Conservation (phyloP, 148 eudicot species). For the Fagopyrum esculentum region DNA sequence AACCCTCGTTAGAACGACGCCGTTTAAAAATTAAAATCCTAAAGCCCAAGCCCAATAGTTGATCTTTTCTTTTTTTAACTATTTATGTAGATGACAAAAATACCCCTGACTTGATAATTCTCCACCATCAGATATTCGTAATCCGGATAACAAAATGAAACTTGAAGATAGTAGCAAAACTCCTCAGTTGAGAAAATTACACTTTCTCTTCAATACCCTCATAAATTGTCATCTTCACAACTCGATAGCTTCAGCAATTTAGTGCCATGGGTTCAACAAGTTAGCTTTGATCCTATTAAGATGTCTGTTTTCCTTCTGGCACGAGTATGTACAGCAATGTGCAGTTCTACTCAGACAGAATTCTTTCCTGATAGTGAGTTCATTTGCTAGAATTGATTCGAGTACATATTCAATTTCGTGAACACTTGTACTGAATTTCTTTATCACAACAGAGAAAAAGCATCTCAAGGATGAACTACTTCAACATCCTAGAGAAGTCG, state of each 20-base stretch:
- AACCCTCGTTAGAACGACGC: neutral
- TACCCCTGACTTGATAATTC: neutral
- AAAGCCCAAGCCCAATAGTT: too few species aligned
- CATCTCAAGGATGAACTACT: constrained; percentile 19
- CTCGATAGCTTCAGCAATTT: neutral
- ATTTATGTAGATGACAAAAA: neutral
- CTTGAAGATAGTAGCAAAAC: neutral
- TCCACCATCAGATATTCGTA: neutral
- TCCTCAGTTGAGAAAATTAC: neutral
- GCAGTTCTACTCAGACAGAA: constrained; percentile 4
- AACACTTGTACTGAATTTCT: constrained; percentile 8
- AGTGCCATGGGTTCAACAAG: neutral
- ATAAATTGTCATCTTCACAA: neutral
- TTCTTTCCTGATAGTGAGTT: neutral
- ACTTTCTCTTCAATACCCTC: neutral
- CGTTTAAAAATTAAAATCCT: neutral
- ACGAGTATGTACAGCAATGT: neutral
- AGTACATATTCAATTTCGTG: neutral
- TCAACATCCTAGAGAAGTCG: constrained; percentile 15
- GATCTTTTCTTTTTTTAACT: neutral
- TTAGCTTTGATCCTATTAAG: neutral
- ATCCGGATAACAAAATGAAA: constrained; percentile 9
- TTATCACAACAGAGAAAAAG: constrained; percentile 32
- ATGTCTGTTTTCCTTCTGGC: constrained; percentile 9
- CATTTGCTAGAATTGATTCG: neutral